A percentile compares a stretch with the other conserved stretches of the same genome.
phyloP scores from a whole-genome alignment of 2,329 filamentous ascomycete genomes.

The Phialophora chinensis region DNA sequence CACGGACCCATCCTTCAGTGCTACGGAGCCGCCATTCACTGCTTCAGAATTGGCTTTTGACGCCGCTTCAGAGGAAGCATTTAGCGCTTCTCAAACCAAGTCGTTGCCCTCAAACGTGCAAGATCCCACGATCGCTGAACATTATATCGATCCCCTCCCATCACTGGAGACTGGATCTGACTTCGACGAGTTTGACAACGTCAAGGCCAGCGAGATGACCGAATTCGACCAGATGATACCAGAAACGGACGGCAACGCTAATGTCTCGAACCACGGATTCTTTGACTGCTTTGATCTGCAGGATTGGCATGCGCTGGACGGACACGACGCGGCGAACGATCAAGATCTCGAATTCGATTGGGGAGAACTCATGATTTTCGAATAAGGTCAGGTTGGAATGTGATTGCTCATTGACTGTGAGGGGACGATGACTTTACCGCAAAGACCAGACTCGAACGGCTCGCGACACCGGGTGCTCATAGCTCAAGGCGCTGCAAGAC shows the following conservation, averaged over 20 bases:
- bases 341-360: neutral
- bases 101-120: neutral
- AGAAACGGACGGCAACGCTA: neutral
- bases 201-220: neutral
- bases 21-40: neutral
- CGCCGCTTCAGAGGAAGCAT: neutral
- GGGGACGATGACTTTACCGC: neutral
- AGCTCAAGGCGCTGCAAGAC: neutral
- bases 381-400: neutral
- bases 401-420: neutral
- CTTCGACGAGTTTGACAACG: conserved; percentile 8
- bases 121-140: neutral
- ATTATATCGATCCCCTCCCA: conserved; percentile 3
- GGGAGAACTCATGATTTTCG: neutral
- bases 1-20: neutral
- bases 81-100: too few species aligned
- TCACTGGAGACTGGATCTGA: neutral
- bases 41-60: neutral
- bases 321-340: neutral
- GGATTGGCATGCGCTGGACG: conserved; percentile 1
- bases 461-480: neutral
- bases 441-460: neutral
- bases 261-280: neutral
- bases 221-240: neutral
- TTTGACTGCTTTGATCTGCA: neutral